These are phyloP conservation scores for Gonium pectorale DNA, from an alignment of 139 green algal species.

Conservation along the genomic window DNA sequence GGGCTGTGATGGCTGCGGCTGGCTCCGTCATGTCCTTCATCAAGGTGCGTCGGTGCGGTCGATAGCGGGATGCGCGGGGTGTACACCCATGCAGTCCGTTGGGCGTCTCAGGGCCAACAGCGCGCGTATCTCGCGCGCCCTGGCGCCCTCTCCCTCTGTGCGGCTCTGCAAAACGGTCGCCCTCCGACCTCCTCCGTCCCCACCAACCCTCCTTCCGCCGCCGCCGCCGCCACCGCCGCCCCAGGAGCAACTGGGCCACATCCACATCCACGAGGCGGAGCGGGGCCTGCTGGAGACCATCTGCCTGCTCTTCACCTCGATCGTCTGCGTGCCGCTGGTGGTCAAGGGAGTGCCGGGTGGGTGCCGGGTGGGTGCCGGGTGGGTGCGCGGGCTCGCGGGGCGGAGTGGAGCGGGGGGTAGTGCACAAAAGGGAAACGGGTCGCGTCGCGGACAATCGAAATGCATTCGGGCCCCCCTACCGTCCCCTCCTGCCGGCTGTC, in stretches of 20 bases:
- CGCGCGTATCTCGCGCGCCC: no score
- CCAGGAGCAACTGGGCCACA: slow-evolving; percentile 55
- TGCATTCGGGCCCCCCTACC: no score
- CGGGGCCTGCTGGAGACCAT: slow-evolving; percentile 88
- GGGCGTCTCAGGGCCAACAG: no score
- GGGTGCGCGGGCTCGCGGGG: not conserved
- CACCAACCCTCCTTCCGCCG: not conserved
- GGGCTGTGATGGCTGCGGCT: slow-evolving; percentile 14
- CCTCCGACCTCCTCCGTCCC: no score
- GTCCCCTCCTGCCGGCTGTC: no score
- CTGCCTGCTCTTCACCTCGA: slow-evolving; percentile 86
- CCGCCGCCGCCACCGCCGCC: not conserved
- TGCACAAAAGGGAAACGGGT: not conserved
- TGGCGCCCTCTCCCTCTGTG: no score
- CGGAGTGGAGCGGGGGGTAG: no score
- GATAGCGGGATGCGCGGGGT: not conserved
- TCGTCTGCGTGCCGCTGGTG: slow-evolving; percentile 90
- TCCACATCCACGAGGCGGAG: slow-evolving; percentile 79
- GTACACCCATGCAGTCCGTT: no score
- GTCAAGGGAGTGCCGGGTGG: slow-evolving; percentile 69
- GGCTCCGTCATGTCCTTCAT: not conserved
- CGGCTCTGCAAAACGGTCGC: no score
- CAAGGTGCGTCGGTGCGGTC: slow-evolving; percentile 5
- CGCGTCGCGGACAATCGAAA: no score
- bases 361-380: not conserved